These are phyloP conservation scores for Zalaria obscura DNA, from an alignment of 2,329 filamentous ascomycete species.

Conservation along the genomic window DNA sequence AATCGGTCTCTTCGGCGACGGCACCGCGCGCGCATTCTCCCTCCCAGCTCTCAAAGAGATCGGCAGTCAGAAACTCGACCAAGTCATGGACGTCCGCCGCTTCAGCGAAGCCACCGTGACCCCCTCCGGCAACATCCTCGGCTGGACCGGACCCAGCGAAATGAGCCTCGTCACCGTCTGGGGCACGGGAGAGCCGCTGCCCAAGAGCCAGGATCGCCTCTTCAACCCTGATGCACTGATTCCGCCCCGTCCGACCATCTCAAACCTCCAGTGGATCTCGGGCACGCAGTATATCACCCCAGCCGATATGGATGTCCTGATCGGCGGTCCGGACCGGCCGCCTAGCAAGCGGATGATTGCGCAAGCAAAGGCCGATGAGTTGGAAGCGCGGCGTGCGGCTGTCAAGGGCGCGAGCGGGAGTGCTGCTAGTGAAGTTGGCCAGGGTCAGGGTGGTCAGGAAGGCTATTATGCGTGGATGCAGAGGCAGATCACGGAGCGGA, in stretches of 20 bases:
- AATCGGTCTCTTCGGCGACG: constrained; percentile 74
- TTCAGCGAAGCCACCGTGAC: constrained; percentile 57
- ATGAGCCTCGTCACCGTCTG: constrained; percentile 72
- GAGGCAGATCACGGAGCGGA: constrained; percentile 76
- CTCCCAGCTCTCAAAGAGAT: constrained; percentile 85
- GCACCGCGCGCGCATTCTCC: constrained; percentile 63
- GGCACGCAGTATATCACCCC: constrained; percentile 86
- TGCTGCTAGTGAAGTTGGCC: constrained; percentile 8
- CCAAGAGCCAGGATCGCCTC: constrained; percentile 51
- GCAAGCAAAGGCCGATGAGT: constrained; percentile 62
- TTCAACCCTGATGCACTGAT: constrained; percentile 62
- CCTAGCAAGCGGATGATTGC: constrained; percentile 79
- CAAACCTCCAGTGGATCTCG: constrained; percentile 89
- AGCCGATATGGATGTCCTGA: constrained; percentile 75
- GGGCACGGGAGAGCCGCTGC: constrained; percentile 53
- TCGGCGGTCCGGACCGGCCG: constrained; percentile 77
- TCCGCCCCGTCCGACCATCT: constrained; percentile 80
- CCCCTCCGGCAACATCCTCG: constrained; percentile 66
- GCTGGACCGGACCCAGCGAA: constrained; percentile 81
- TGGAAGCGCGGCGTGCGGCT: constrained; percentile 30
- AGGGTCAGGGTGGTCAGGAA: constrained; percentile 54
- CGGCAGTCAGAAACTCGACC: constrained; percentile 46
- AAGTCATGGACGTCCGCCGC: constrained; percentile 61
- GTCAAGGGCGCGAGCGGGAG: constrained; percentile 21
- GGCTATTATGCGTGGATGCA: constrained; percentile 67